Conservation (phyloP, 2,329 filamentous ascomycete species). For the Fusarium keratoplasticum region DNA sequence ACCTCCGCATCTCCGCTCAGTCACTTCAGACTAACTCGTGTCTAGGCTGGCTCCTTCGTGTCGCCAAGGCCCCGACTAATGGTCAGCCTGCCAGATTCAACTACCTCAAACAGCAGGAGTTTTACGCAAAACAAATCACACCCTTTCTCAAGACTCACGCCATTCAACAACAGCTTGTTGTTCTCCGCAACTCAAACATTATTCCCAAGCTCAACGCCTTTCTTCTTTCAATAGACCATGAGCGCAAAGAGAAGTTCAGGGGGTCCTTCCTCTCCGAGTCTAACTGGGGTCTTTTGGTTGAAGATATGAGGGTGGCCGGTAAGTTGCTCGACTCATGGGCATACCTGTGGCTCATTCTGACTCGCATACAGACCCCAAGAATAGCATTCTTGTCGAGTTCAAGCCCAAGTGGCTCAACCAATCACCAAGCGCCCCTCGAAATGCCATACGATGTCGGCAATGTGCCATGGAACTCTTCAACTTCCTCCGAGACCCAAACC, state of each 20-base stretch:
- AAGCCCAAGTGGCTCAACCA: constrained; percentile 89
- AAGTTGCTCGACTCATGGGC: constrained; percentile 11
- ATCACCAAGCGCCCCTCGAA: constrained; percentile 75
- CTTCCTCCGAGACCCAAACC: constrained; percentile 48
- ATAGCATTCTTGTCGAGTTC: constrained; percentile 72
- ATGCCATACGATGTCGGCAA: constrained; percentile 76
- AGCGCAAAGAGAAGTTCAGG: constrained; percentile 58
- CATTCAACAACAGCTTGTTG: constrained; percentile 53
- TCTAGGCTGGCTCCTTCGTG: constrained; percentile 52
- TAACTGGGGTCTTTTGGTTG: constrained; percentile 76
- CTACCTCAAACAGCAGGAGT: constrained; percentile 53
- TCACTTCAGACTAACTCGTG: constrained; percentile 29
- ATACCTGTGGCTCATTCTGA: background rate
- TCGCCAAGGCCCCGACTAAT: constrained; percentile 52
- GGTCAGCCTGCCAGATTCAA: constrained; percentile 49
- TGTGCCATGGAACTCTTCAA: constrained; percentile 69
- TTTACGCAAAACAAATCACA: constrained; percentile 49
- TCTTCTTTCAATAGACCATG: constrained; percentile 61
- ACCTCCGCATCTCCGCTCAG: constrained; percentile 13
- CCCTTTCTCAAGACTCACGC: constrained; percentile 50
- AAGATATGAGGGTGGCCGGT: constrained; percentile 71
- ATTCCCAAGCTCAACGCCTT: constrained; percentile 63
- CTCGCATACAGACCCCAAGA: constrained; percentile 41
- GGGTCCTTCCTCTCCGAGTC: constrained; percentile 64
- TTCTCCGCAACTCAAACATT: constrained; percentile 51